Evolutionary conservation across 2,329 filamentous ascomycete species (phyloP).

Genomic region (Aspergillus oerlinghausenensis): DNA sequence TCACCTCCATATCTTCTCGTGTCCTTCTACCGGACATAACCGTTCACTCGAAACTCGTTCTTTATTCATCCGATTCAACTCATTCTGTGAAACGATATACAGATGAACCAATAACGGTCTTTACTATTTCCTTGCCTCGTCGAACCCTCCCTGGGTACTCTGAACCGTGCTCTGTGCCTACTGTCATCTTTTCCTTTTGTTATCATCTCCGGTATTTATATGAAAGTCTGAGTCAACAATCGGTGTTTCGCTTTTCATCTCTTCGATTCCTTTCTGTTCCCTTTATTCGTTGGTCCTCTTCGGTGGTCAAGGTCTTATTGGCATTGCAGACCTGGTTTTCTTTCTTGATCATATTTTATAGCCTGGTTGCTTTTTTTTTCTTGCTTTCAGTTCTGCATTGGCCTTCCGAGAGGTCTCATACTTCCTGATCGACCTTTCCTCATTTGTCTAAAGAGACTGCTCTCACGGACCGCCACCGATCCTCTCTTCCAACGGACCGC

Average conservation of each 20-base stretch:
- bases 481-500: constrained; percentile 5
- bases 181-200: constrained; percentile 25
- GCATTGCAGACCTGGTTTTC: constrained; percentile 21
- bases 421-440: constrained; percentile 10
- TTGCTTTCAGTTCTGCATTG: constrained; percentile 12
- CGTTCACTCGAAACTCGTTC: constrained; percentile 20
- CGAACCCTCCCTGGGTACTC: constrained; percentile 21
- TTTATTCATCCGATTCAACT: constrained; percentile 16
- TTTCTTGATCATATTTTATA: constrained; percentile 24
- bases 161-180: constrained; percentile 23
- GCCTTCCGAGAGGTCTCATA: constrained; percentile 12
- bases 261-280: constrained; percentile 15
- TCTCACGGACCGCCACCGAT: constrained; percentile 1
- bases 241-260: constrained; percentile 16
- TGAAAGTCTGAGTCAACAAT: constrained; percentile 22
- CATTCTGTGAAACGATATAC: constrained; percentile 30
- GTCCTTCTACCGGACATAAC: constrained; percentile 13
- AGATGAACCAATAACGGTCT: constrained; percentile 41
- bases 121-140: constrained; percentile 33
- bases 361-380: constrained; percentile 27
- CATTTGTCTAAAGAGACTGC: constrained; percentile 4
- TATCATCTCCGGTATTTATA: constrained; percentile 24
- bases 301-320: constrained; percentile 19
- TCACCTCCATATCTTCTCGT: constrained; percentile 7
- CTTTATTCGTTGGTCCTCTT: constrained; percentile 19